Base-by-base conservation (phyloP, 495 filamentous ascomycete genomes). In the Aspergillus leporis region DNA sequence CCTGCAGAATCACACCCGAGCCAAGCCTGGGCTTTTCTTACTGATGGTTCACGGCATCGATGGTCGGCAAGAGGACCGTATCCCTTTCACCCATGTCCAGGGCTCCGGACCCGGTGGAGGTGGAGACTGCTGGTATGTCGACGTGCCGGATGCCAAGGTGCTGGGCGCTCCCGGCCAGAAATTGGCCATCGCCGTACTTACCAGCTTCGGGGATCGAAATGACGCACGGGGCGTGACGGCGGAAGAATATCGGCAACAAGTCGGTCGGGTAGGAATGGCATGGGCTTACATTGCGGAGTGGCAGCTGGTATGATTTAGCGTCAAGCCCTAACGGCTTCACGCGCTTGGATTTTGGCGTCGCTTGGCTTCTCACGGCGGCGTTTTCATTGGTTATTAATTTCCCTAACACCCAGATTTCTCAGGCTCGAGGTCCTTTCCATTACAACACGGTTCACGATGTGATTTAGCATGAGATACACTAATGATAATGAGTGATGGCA, bases 111-210 rank as follows among this genome's bases (percentile, higher is more conserved):
- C 75, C 12, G 55, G 82, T 82, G 65, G 86, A 67, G 66, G 87
- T 87, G 72, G 92, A 80, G 59, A 82, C 72, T 82, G 85, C 67
- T 93, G 85, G 84, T 95, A 90, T 81, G 69, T 83, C 3, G 92
- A 96, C 72, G 79, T 96, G 1, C 71, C 75, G 5, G 70, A 77
- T 53, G 78, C 84, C 18, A 70, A 76, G 38, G 81, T 86, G 56
- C 69, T 97, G 30, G 92, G 92, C 1, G 74, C 74, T 1, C 80
- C 84, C 12, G 92, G 92, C 0, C 84, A 91, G 74, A 84, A 78
- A 51, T 71, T 92, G 1, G 76, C 72, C 51, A 61, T 90, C 32
- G 84, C 78, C 52, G 84, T 83, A 5, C 77, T 95, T 50, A 86
- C 82, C 10, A 85, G 58, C 21, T 74, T 75, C 25, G 74, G 91